Evolutionary conservation across 352 stramenopile species (phyloP).

Genomic region (Globisporangium uncinulatum): DNA sequence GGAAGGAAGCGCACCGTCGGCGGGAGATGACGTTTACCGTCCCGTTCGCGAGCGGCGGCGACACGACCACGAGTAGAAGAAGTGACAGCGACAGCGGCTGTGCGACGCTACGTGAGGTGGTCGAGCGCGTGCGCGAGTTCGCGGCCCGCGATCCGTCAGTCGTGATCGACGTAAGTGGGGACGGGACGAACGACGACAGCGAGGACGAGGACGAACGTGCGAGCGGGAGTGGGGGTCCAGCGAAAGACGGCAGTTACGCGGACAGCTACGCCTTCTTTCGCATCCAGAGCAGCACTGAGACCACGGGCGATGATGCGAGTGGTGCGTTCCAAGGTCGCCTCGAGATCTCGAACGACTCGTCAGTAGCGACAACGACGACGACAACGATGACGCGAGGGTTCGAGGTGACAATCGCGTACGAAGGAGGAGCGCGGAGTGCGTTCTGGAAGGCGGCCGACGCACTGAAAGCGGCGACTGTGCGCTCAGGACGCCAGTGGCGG

Average conservation of each 20-base stretch:
- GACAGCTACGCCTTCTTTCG: conserved; percentile 9
- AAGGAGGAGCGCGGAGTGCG: conserved; percentile 39
- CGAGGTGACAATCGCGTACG: conserved; percentile 39
- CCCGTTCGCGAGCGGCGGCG: conserved; percentile 6
- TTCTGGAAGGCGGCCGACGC: conserved; percentile 64
- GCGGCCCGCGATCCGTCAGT: conserved; percentile 13
- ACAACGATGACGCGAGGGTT: conserved; percentile 15
- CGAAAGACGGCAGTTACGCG: conserved; percentile 1
- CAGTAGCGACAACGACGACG: conserved; percentile 6
- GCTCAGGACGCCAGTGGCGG: conserved; percentile 60
- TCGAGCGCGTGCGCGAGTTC: conserved; percentile 37
- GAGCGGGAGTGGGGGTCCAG: conserved; percentile 9
- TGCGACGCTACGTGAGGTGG: conserved; percentile 31
- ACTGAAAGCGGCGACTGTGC: conserved; percentile 55
- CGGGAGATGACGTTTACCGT: conserved; percentile 57
- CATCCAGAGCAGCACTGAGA: background rate
- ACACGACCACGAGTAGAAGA: background rate
- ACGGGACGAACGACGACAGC: conserved; percentile 3
- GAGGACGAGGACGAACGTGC: background rate
- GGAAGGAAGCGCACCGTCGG: conserved; percentile 64
- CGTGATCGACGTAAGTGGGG: background rate
- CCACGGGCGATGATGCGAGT: background rate
- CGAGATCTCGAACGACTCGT: conserved; percentile 17
- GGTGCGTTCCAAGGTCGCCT: conserved; percentile 23
- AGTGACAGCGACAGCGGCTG: conserved; percentile 27